These are phyloP conservation scores for Sicyos baderoa DNA, from an alignment of 306 rosid species.

Conservation along the genomic window DNA sequence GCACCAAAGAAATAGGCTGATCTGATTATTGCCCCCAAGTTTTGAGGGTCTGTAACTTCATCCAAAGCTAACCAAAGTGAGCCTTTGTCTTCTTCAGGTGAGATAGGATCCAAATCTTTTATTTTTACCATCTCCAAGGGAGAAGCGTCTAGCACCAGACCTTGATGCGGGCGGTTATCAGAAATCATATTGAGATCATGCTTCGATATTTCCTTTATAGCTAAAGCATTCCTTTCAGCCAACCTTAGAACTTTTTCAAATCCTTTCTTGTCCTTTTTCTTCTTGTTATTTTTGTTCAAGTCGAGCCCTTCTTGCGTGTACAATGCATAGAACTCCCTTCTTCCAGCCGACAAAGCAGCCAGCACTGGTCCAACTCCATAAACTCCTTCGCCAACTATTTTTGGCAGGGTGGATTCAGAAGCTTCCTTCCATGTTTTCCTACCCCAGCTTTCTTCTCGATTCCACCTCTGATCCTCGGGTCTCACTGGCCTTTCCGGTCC, in stretches of 20 bases:
- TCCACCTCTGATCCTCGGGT: conserved; percentile 65
- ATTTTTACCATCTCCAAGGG: conserved; percentile 80
- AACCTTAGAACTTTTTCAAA: conserved; percentile 65
- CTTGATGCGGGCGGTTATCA: conserved; percentile 96
- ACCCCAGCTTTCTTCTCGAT: conserved; percentile 73
- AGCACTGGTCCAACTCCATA: conserved; percentile 93
- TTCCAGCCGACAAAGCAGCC: conserved; percentile 83
- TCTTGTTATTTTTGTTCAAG: conserved; percentile 66
- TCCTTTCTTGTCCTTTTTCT: conserved; percentile 96
- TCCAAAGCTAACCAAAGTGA: conserved; percentile 92
- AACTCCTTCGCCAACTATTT: conserved; percentile 75
- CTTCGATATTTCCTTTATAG: conserved; percentile 59
- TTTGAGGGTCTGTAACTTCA: conserved; percentile 93
- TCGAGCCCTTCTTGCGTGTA: conserved; percentile 85
- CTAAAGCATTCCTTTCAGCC: conserved; percentile 61
- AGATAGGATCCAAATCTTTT: conserved; percentile 60
- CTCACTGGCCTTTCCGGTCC: conserved; percentile 35
- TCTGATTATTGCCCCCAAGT: conserved; percentile 86
- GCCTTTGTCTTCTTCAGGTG: conserved; percentile 50
- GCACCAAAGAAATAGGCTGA: conserved; percentile 86
- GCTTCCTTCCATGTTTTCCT: conserved; percentile 86
- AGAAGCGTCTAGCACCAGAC: conserved; percentile 83
- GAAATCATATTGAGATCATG: conserved; percentile 89
- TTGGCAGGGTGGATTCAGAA: conserved; percentile 64
- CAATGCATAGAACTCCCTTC: conserved; percentile 84